Evolutionary conservation across 164 flowering plant species (phyloP), one percentile per base, ranked within the genome.

Genomic region (Houttuynia cordata): DNA sequence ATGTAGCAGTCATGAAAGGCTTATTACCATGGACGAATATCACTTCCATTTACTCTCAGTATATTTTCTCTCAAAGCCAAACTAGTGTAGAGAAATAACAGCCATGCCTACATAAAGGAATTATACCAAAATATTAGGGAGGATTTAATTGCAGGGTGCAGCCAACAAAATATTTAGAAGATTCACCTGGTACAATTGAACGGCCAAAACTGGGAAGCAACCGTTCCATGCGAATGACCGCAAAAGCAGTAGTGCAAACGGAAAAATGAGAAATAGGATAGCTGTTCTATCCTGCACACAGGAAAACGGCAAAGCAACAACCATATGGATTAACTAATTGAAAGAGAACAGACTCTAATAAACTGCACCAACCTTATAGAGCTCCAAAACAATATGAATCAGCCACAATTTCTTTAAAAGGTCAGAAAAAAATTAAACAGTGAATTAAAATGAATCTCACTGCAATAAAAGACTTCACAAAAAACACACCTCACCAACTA

Each of bases 31-130:
- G 98, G 77, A 63, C 98, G 96, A 57, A 92, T 89, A 74, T 92
- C 96, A 74, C 97, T 92, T 76, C 97, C 98, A 75, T 89, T 89
- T 40, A 76, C 86, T 75, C 93, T 83, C 72, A 87, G 72, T 54
- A 92, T 84, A 73, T 89, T 89, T 77, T 89, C 97, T 64, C 96
- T 81, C 88, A 92, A 69, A 62, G 96, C 96, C 82, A 92, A 79
- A 62, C 96, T 89, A 9, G 88, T 84, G 72, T 87, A 91, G 55
- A 91, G 95, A 74, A 82, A 83, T 61, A 91, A 71, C 30, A 92
- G 82, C 98, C 98, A 91, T 7, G 93, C 93, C 98, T 92, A 78
- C 63, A 57, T 67, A 64, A 8, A 54, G 41, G 0, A 13, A 24
- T 42, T n/a, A 45, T 12, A 12, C 14, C 14, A 45, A 2, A 12